Percentiles rank a stretch among this genome's conserved stretches.
These are phyloP conservation scores for Tylopilus cervinicoccineus DNA, from an alignment of 768 basidiomycete species.

Conservation along the genomic window DNA sequence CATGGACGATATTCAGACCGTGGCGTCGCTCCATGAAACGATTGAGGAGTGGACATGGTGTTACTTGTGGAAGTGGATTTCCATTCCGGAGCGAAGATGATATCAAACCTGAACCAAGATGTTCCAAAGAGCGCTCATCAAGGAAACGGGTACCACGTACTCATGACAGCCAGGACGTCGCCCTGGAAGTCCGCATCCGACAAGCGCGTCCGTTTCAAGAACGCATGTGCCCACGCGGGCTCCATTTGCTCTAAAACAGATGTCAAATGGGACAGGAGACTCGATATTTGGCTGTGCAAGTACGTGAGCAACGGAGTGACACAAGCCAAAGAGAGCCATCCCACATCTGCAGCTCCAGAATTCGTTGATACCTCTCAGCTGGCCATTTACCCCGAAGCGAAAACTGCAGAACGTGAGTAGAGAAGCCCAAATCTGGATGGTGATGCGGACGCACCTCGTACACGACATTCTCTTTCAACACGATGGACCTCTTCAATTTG, in stretches of 20 bases:
- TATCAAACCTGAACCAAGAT: slow-evolving; percentile 55
- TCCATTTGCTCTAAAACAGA: slow-evolving; percentile 72
- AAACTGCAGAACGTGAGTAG: slow-evolving; percentile 41
- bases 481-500: slow-evolving; percentile 63
- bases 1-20: slow-evolving; percentile 63
- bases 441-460: slow-evolving; percentile 52
- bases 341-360: slow-evolving; percentile 66
- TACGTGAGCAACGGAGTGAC: neutral
- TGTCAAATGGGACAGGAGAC: slow-evolving; percentile 67
- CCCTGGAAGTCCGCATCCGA: slow-evolving; percentile 81
- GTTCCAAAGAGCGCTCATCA: neutral
- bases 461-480: slow-evolving; percentile 52
- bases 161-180: slow-evolving; percentile 78
- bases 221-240: slow-evolving; percentile 71
- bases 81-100: slow-evolving; percentile 73
- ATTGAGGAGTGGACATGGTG: slow-evolving; percentile 63
- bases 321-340: slow-evolving; percentile 12
- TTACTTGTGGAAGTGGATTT: slow-evolving; percentile 77
- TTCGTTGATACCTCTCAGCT: slow-evolving; percentile 65
- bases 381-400: slow-evolving; percentile 80
- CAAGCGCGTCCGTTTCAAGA: slow-evolving; percentile 70
- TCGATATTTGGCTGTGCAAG: slow-evolving; percentile 55
- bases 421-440: neutral
- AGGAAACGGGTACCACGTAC: slow-evolving; percentile 34
- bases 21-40: slow-evolving; percentile 47